These are phyloP conservation scores for Xerocomus brunneocitrinus DNA, from an alignment of 768 basidiomycete genomes.

Conservation along the genomic window DNA sequence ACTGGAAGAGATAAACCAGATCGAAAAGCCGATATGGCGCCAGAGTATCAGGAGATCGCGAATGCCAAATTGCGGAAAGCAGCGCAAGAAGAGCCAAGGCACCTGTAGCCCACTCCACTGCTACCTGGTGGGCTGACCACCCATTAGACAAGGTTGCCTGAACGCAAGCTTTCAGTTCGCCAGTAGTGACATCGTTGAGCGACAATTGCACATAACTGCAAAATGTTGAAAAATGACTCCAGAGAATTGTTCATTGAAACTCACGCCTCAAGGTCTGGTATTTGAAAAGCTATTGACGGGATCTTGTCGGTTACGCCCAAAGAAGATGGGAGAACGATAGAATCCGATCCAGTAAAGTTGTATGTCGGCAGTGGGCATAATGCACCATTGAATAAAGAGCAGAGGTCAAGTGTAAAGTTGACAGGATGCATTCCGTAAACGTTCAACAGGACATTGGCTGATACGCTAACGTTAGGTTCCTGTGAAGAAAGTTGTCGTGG, in stretches of 20 bases:
- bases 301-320: conserved; percentile 52
- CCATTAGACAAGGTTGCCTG: conserved; percentile 92
- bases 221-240: conserved; percentile 2
- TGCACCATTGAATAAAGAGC: conserved; percentile 68
- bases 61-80: conserved; percentile 50
- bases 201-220: conserved; percentile 65
- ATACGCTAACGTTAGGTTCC: conserved; percentile 75
- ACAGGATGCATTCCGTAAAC: conserved; percentile 84
- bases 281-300: conserved; percentile 77
- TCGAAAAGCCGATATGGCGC: conserved; percentile 78
- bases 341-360: conserved; percentile 83
- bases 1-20: conserved; percentile 77
- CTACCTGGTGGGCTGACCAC: conserved; percentile 68
- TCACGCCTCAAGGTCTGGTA: conserved; percentile 85
- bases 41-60: conserved; percentile 50
- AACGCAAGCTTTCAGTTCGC: conserved; percentile 79
- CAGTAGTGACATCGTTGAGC: conserved; percentile 63
- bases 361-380: conserved; percentile 81
- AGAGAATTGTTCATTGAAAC: background rate
- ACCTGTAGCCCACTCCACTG: conserved; percentile 76
- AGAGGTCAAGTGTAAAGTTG: conserved; percentile 86
- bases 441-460: conserved; percentile 76
- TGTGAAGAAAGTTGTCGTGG: conserved; percentile 26
- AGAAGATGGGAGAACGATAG: conserved; percentile 57
- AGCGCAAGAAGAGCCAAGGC: conserved; percentile 61